Evolutionary conservation across 495 filamentous ascomycete species (phyloP), one percentile per base, ranked within the genome.

Genomic region (Penicillium bialowiezense): DNA sequence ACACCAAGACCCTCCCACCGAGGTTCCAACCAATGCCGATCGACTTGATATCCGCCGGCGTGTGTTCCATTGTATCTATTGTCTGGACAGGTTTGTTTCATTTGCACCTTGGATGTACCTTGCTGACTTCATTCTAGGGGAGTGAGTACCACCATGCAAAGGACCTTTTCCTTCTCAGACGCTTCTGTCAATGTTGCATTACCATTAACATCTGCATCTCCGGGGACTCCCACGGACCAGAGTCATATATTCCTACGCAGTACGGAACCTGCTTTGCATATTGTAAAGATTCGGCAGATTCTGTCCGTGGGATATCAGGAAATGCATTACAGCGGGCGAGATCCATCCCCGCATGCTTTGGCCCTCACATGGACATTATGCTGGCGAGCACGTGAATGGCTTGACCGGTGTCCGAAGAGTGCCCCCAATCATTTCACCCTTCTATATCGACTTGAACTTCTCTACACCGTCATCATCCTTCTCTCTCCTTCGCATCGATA

Each of bases 161-260:
- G 89, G 33, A 83, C 88, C 0, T 95, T 95, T 63, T 95, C 92
- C 4, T 93, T 97, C 62, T 90, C 88, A 1, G 92, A 97, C 62
- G 88, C 88, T 32, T 87, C 90, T n/a, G 78, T 85, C 2, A 83
- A 85, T 52, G 89, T 95, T 31, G 76, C 69, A 8, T 70, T 87
- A 52, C 79, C 79, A 8, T 63, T 67, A 14, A 52, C 46, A 9
- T 50, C 60, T 28, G 54, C 62, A 35, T 69, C 76, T 7, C 59
- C 67, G 7, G 51, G 63, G 54, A 17, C 62, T 44, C 32, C 62
- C 62, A 34, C 59, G 50, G 58, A 72, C 45, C 37, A 70, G 57
- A 67, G 63, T 52, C 28, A 73, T 63, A 71, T 67, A 56, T 81
- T 67, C 65, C 72, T 57, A 55, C 76, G 62, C 69, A 79, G 54